Percentiles rank a stretch among this genome's conserved stretches.
phyloP scores from a whole-genome alignment of 441 rosid genomes.

The Populus hybrid region DNA sequence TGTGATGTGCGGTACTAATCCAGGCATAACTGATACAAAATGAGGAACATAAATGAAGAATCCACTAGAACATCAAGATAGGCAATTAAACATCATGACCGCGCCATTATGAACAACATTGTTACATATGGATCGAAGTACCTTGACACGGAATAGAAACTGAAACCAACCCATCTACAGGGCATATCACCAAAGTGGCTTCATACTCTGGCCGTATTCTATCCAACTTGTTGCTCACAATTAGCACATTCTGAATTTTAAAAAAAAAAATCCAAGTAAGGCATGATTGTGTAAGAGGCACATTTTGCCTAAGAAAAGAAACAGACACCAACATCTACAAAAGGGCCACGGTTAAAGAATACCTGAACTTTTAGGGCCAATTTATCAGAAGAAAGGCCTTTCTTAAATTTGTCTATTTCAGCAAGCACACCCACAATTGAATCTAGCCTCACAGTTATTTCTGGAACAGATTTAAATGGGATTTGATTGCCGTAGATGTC shows the following conservation, averaged over 20 bases:
- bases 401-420: slow-evolving; percentile 25
- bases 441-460: slow-evolving; percentile 32
- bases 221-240: slow-evolving; percentile 46
- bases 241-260: slow-evolving; percentile 38
- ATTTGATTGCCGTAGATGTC: slow-evolving; percentile 52
- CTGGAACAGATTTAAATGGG: slow-evolving; percentile 38
- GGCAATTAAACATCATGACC: not conserved
- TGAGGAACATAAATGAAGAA: not conserved
- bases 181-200: slow-evolving; percentile 42
- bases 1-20: slow-evolving; percentile 30
- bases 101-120: not conserved
- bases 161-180: slow-evolving; percentile 29
- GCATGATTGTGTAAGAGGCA: not conserved
- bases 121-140: slow-evolving; percentile 13
- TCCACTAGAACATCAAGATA: not conserved
- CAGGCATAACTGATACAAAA: slow-evolving; percentile 50
- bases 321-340: not conserved
- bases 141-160: slow-evolving; percentile 56
- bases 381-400: slow-evolving; percentile 31
- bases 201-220: slow-evolving; percentile 42
- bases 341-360: not conserved
- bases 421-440: slow-evolving; percentile 9
- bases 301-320: not conserved
- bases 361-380: slow-evolving; percentile 48
- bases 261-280: slow-evolving; percentile 10